Percentiles rank a stretch among this genome's conserved stretches.
These are phyloP conservation scores for Nidularia sp. DNA, from an alignment of 768 basidiomycete genomes.

Conservation along the genomic window DNA sequence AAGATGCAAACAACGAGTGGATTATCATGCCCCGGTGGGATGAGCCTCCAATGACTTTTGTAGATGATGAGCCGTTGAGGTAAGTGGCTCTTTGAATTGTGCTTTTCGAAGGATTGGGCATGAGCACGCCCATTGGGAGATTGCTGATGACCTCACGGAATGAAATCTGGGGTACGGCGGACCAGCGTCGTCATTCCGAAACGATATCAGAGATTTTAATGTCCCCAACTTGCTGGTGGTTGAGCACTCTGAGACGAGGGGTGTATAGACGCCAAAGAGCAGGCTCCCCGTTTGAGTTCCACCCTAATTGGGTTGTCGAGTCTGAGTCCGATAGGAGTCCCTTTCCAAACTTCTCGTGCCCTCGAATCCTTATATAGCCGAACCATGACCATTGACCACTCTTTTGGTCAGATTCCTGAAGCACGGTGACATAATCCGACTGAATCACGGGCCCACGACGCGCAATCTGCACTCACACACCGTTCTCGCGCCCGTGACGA, in stretches of 20 bases:
- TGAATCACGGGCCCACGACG: slow-evolving; percentile 77
- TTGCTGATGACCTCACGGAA: too few relatives aligned
- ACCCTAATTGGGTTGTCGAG: too few relatives aligned
- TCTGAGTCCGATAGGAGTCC: too few relatives aligned
- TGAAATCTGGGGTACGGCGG: slow-evolving; percentile 11
- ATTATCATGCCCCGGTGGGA: slow-evolving; percentile 78
- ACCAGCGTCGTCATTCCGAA: too few relatives aligned
- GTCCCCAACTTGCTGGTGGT: too few relatives aligned
- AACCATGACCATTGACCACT: slow-evolving; percentile 60
- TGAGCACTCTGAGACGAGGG: slow-evolving; percentile 15
- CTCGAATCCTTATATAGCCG: neutral
- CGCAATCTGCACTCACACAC: slow-evolving; percentile 92
- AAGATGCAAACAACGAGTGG: slow-evolving; percentile 97
- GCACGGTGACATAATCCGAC: slow-evolving; percentile 75
- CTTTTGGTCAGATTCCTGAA: slow-evolving; percentile 56
- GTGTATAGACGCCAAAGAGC: neutral
- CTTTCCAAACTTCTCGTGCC: neutral
- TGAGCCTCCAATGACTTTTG: slow-evolving; percentile 29
- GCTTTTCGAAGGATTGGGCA: too few relatives aligned
- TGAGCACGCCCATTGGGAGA: too few relatives aligned
- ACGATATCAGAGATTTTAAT: too few relatives aligned
- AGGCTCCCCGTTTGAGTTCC: slow-evolving; percentile 5
- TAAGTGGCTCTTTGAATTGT: too few relatives aligned
- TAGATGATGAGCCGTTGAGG: too few relatives aligned
- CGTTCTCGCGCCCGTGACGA: slow-evolving; percentile 83